Conservation (phyloP, 768 basidiomycete genomes). For the Amyloporia xantha region DNA sequence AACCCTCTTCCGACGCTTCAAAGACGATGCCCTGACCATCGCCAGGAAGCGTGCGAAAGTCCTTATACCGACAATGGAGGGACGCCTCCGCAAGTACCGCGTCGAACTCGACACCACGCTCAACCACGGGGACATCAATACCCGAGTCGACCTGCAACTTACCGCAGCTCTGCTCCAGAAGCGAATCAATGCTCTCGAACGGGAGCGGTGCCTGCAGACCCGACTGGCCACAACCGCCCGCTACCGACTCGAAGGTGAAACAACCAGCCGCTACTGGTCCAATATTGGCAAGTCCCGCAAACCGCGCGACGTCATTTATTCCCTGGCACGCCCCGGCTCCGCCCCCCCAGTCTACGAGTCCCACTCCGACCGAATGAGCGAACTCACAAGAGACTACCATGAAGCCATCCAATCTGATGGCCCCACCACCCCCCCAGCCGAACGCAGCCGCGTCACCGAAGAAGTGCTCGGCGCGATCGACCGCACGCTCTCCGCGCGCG, state of each 20-base stretch:
- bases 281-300: neutral
- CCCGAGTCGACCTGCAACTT: neutral
- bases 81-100: neutral
- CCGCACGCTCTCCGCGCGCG: too few relatives aligned
- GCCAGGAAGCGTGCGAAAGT: neutral
- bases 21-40: neutral
- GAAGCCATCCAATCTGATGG: slow-evolving; percentile 8
- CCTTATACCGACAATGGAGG: neutral
- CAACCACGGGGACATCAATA: neutral
- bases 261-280: neutral
- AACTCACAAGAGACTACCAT: slow-evolving; percentile 13
- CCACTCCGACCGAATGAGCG: slow-evolving; percentile 13
- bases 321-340: neutral
- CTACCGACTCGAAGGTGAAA: neutral
- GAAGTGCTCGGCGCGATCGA: too few relatives aligned
- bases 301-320: neutral
- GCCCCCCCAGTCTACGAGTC: too few relatives aligned
- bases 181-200: neutral
- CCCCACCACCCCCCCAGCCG: too few relatives aligned
- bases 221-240: neutral
- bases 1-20: neutral
- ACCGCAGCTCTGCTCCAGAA: neutral
- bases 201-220: neutral
- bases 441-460: too few relatives aligned
- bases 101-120: neutral